Evolutionary conservation across 768 basidiomycete genomes (phyloP), one percentile per base, ranked within the genome.

Genomic region (Pleurotus tuber-regium): DNA sequence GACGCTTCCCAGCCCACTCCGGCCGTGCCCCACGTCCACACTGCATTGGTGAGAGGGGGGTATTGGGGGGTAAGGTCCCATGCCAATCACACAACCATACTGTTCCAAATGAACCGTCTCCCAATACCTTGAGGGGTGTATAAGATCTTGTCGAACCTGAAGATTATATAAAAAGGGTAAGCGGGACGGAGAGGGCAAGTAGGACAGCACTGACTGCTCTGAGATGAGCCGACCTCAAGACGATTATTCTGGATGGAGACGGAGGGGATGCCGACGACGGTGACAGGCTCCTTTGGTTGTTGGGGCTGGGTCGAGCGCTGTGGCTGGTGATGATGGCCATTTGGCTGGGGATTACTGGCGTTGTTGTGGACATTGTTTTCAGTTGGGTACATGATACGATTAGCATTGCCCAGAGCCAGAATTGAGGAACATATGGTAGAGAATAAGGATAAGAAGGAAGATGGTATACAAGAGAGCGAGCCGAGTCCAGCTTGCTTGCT

Each of bases 41-140:
- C 67, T 97, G 94, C 95, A 97, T 97, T 30, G 94, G 89, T 18
- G 93, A 93, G 56, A 92, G 72, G 36, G 87, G 86, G 46, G 90
- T 91, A 77, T 90, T 89, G 68, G 92, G 86, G 66, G 93, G 92
- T 65, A 98, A 76, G 55, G 89, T 84, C 64, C 91, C 92, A 77
- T 97, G 93, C 96, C 96, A 99, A 78, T 99, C 97, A 70, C 95
- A 97, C 60, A 99, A 80, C 86, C 91, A 93, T 58, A 99, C 97
- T 3, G 94, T 98, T 46, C 97, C 97, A 65, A 99, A 98, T 4
- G 96, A 98, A 50, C 97, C 97, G 67, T 98, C 96, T 35, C 97
- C 97, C 67, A 99, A 83, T 55, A 90, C 87, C 75, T 98, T 98
- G 77, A 98, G 82, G 43, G 92, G 88, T 24, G 94, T 95, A 68